Evolutionary conservation across 306 rosid genomes (phyloP).

Genomic region (Bauhinia variegata): DNA sequence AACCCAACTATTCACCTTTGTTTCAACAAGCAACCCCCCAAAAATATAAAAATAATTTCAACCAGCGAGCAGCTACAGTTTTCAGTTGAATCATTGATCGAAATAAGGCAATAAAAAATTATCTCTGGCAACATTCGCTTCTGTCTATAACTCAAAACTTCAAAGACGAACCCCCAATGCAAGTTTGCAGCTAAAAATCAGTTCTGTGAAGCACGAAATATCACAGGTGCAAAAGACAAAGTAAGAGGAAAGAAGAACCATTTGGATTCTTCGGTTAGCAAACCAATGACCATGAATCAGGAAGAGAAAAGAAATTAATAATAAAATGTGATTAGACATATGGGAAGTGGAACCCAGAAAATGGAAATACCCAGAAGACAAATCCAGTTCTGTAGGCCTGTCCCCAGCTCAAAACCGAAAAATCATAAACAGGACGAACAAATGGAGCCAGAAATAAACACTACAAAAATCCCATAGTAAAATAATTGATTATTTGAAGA

Average conservation of each 20-base stretch:
- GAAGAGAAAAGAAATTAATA: slow-evolving; percentile 22
- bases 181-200: slow-evolving; percentile 30
- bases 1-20: slow-evolving; percentile 39
- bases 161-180: slow-evolving; percentile 37
- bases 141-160: slow-evolving; percentile 34
- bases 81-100: slow-evolving; percentile 35
- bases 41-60: slow-evolving; percentile 16
- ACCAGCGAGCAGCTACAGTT: slow-evolving; percentile 24
- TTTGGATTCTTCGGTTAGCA: slow-evolving; percentile 40
- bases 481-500: slow-evolving; percentile 33
- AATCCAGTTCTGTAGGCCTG: slow-evolving; percentile 55
- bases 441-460: slow-evolving; percentile 58
- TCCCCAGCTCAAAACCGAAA: slow-evolving; percentile 52
- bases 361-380: slow-evolving; percentile 66
- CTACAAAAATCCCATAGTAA: slow-evolving; percentile 7
- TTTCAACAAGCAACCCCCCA: slow-evolving; percentile 45
- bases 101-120: slow-evolving; percentile 19
- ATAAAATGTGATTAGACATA: slow-evolving; percentile 26
- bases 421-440: slow-evolving; percentile 46
- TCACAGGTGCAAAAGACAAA: slow-evolving; percentile 47
- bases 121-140: slow-evolving; percentile 8
- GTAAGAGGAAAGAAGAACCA: slow-evolving; percentile 30
- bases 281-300: slow-evolving; percentile 51
- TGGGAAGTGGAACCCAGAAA: slow-evolving; percentile 38
- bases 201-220: slow-evolving; percentile 40